A percentile compares a stretch with the other conserved stretches of the same genome.
phyloP scores from a whole-genome alignment of 352 stramenopile genomes.

The Phytophthora fragariae region DNA sequence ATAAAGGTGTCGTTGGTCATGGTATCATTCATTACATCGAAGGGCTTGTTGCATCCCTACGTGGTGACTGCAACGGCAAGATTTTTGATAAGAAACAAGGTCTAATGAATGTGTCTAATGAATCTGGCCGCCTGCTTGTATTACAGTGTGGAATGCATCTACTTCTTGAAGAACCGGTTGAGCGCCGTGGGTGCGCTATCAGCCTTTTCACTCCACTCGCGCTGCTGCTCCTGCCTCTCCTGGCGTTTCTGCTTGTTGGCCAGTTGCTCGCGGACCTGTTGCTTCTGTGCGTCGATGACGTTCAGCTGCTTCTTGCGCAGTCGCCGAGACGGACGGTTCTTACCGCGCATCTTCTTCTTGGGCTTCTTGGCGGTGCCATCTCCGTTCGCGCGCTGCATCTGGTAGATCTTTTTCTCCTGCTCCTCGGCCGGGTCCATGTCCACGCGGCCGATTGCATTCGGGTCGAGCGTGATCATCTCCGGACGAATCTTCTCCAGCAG shows the following conservation, averaged over 20 bases:
- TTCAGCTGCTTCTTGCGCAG: constrained; percentile 98
- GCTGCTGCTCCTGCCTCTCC: constrained; percentile 75
- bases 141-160: constrained; percentile 46
- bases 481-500: constrained; percentile 98
- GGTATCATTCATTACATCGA: constrained; percentile 3
- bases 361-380: constrained; percentile 64
- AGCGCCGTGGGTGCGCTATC: constrained; percentile 79
- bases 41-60: not conserved
- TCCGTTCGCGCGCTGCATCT: constrained; percentile 80
- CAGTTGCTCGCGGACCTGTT: constrained; percentile 91
- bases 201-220: constrained; percentile 83
- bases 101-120: constrained; percentile 26
- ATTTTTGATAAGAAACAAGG: not conserved
- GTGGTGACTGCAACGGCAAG: not conserved
- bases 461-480: constrained; percentile 99
- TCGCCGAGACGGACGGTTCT: constrained; percentile 97
- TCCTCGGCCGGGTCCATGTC: constrained; percentile 91
- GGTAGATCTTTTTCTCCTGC: constrained; percentile 82
- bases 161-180: constrained; percentile 92
- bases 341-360: constrained; percentile 98
- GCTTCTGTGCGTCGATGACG: constrained; percentile 95
- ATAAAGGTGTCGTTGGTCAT: constrained; percentile 39
- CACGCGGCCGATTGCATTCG: constrained; percentile 93
- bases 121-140: constrained; percentile 31
- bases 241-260: constrained; percentile 80